phyloP scores from a whole-genome alignment of 169 alveolate genomes.

The Eimeria sp. region DNA sequence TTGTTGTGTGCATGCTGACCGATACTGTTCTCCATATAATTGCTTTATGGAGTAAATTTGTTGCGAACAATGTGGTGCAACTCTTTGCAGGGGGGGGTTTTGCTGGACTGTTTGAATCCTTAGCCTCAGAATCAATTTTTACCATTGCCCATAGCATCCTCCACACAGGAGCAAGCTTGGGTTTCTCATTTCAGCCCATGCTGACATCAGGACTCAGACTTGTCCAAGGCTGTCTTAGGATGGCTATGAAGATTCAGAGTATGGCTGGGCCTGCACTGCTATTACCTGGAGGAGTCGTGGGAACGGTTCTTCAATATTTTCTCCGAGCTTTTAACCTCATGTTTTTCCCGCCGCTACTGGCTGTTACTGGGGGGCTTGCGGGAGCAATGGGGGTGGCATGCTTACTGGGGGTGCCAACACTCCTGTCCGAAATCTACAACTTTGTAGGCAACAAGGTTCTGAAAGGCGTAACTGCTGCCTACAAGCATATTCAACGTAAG shows the following conservation, averaged over 20 bases:
- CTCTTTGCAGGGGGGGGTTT: slow-evolving; percentile 31
- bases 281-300: slow-evolving; percentile 70
- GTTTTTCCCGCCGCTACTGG: slow-evolving; percentile 53
- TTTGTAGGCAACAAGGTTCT: slow-evolving; percentile 12
- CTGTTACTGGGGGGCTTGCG: slow-evolving; percentile 61
- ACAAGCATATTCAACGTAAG: slow-evolving; percentile 66
- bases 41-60: neutral
- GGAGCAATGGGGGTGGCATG: slow-evolving; percentile 74
- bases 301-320: slow-evolving; percentile 20
- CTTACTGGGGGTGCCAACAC: slow-evolving; percentile 51
- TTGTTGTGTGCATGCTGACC: neutral
- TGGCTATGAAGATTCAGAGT: slow-evolving; percentile 20
- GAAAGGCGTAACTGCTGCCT: slow-evolving; percentile 18
- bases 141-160: slow-evolving; percentile 68
- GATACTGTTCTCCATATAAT: neutral
- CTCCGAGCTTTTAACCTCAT: slow-evolving; percentile 23
- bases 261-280: slow-evolving; percentile 25
- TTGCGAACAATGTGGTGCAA: neutral
- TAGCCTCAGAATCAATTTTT: slow-evolving; percentile 47
- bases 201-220: neutral
- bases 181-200: slow-evolving; percentile 23
- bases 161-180: slow-evolving; percentile 31
- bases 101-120: slow-evolving; percentile 36
- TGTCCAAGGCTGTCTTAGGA: slow-evolving; percentile 47
- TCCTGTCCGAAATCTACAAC: slow-evolving; percentile 3